phyloP scores from a whole-genome alignment of 129 eudicot genomes.

The Pulicaria dysenterica region DNA sequence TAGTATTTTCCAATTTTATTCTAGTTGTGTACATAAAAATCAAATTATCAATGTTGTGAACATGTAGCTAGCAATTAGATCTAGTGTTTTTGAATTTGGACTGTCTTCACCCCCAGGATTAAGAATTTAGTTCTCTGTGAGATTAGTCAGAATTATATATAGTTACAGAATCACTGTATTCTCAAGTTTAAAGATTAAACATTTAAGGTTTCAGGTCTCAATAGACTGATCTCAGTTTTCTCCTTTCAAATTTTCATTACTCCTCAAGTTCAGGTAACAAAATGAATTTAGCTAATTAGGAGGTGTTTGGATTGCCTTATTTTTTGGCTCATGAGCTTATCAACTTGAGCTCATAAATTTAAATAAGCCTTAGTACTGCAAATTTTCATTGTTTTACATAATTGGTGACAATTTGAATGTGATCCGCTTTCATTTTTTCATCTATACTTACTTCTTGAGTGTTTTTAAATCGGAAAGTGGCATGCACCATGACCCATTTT shows the following conservation, averaged over 20 bases:
- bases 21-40: neutral
- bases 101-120: neutral
- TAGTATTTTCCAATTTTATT: neutral
- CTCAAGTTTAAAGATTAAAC: neutral
- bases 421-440: neutral
- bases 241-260: no score
- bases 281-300: no score
- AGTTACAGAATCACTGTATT: neutral
- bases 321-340: no score
- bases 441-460: neutral
- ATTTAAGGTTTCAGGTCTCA: neutral
- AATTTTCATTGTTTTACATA: neutral
- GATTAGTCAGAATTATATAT: neutral
- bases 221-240: no score
- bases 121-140: slow-evolving; percentile 4
- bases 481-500: neutral
- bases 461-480: neutral
- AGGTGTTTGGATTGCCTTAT: no score
- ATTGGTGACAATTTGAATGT: neutral
- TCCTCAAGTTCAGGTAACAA: no score
- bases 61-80: neutral
- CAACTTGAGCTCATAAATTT: no score
- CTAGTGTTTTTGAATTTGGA: neutral
- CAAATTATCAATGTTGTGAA: slow-evolving; percentile 7
- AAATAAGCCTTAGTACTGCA: no score